These are phyloP conservation scores for Paraphaeosphaeria minitans DNA, from an alignment of 2,329 filamentous ascomycete species.

Conservation along the genomic window DNA sequence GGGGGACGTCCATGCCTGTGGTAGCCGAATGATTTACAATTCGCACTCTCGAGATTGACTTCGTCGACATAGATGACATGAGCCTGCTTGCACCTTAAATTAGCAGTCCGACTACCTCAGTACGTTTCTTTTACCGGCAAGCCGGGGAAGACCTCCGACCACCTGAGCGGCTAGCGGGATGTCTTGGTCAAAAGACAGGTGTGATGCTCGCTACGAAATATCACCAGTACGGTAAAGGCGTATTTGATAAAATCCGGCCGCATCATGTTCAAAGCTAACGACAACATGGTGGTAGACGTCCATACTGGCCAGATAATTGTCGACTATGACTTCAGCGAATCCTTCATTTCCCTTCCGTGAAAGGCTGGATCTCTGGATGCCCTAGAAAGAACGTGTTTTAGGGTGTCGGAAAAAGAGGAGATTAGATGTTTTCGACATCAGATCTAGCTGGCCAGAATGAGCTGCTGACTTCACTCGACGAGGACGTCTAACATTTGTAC, in stretches of 20 bases:
- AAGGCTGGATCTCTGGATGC: background rate
- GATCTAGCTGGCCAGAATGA: background rate
- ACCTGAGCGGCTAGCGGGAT: background rate
- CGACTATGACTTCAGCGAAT: background rate
- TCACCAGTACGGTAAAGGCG: background rate
- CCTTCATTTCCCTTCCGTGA: background rate
- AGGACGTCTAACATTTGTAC: background rate
- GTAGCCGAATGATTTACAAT: background rate
- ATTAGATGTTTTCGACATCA: background rate
- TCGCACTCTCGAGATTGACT: background rate
- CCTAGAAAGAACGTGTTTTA: background rate
- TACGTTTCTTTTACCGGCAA: too few relatives aligned
- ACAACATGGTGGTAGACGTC: background rate
- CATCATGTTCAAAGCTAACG: background rate
- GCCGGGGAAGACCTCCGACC: background rate
- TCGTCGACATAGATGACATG: background rate
- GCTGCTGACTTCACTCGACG: background rate
- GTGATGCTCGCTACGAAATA: background rate
- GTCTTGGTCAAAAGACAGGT: background rate
- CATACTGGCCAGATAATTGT: background rate
- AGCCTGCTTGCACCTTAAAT: background rate
- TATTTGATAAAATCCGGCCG: background rate
- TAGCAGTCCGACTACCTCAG: background rate
- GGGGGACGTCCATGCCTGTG: too few relatives aligned
- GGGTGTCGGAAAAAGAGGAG: background rate